Percentiles rank a stretch among this genome's conserved stretches.
phyloP scores from a whole-genome alignment of 2,329 filamentous ascomycete species.

The Aspergillus piperis region DNA sequence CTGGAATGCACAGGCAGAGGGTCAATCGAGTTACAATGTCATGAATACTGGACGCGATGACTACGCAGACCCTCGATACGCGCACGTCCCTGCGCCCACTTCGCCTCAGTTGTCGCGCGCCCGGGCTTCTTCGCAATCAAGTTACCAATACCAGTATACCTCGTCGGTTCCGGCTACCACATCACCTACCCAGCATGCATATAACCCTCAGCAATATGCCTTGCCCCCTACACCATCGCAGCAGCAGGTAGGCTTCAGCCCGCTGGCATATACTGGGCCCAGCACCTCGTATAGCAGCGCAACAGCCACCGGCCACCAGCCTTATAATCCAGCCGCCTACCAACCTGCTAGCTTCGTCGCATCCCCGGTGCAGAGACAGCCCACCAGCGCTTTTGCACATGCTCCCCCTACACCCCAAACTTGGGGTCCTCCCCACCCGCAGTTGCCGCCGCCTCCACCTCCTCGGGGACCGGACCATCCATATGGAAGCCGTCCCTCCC shows the following conservation, averaged over 20 bases:
- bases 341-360: constrained; percentile 38
- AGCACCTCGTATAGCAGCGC: constrained; percentile 28
- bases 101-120: constrained; percentile 40
- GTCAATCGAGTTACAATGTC: constrained; percentile 28
- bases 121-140: constrained; percentile 48
- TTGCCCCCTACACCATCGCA: constrained; percentile 49
- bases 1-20: constrained; percentile 43
- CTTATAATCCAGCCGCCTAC: constrained; percentile 55
- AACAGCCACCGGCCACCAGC: constrained; percentile 35
- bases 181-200: constrained; percentile 52
- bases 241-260: constrained; percentile 65
- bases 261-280: constrained; percentile 57
- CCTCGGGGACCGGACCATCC: constrained; percentile 43
- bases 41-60: constrained; percentile 29
- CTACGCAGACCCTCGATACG: constrained; percentile 37
- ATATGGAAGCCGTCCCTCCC: constrained; percentile 38
- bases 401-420: constrained; percentile 34
- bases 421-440: constrained; percentile 33
- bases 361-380: constrained; percentile 37
- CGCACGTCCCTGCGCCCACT: constrained; percentile 35
- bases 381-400: constrained; percentile 32
- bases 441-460: constrained; percentile 35
- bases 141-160: constrained; percentile 51
- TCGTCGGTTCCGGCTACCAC: constrained; percentile 39
- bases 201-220: constrained; percentile 65